Percentiles rank a stretch among this genome's conserved stretches.
These are phyloP conservation scores for Gamarada debralockiae DNA, from an alignment of 495 filamentous ascomycete genomes.

Conservation along the genomic window DNA sequence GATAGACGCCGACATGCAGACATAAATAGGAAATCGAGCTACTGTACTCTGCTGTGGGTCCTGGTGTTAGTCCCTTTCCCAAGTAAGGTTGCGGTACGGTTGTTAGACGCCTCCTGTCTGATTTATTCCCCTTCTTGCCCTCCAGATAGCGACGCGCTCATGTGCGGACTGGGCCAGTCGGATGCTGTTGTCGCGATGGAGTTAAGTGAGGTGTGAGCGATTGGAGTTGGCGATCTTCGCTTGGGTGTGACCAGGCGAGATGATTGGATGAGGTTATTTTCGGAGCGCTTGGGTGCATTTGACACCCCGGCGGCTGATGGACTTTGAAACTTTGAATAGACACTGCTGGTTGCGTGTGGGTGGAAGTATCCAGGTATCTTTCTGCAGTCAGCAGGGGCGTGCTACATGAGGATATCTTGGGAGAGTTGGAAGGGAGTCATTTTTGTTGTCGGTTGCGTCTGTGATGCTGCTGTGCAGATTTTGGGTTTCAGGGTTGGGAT, in stretches of 20 bases:
- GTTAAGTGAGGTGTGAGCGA: background rate
- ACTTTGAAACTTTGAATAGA: slow-evolving; percentile 51
- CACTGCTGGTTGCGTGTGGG: no score
- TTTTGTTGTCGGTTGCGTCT: no score
- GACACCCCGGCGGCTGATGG: background rate
- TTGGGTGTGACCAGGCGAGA: background rate
- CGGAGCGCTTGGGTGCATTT: slow-evolving; percentile 18
- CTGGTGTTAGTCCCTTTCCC: background rate
- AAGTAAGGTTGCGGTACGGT: background rate
- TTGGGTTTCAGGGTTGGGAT: no score
- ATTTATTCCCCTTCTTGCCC: slow-evolving; percentile 6
- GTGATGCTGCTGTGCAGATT: no score
- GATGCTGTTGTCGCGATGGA: background rate
- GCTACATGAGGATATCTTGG: no score
- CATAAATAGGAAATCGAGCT: slow-evolving; percentile 22
- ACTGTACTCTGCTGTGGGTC: background rate
- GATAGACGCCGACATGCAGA: slow-evolving; percentile 18
- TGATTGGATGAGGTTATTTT: slow-evolving; percentile 13
- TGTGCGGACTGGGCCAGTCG: slow-evolving; percentile 5
- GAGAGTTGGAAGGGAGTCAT: no score
- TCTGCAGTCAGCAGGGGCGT: no score
- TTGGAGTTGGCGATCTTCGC: background rate
- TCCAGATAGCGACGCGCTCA: slow-evolving; percentile 11
- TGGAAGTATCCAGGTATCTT: no score
- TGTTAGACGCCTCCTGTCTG: slow-evolving; percentile 13